These are phyloP conservation scores for Beverwykella pulmonaria DNA, from an alignment of 495 filamentous ascomycete species.

Conservation along the genomic window DNA sequence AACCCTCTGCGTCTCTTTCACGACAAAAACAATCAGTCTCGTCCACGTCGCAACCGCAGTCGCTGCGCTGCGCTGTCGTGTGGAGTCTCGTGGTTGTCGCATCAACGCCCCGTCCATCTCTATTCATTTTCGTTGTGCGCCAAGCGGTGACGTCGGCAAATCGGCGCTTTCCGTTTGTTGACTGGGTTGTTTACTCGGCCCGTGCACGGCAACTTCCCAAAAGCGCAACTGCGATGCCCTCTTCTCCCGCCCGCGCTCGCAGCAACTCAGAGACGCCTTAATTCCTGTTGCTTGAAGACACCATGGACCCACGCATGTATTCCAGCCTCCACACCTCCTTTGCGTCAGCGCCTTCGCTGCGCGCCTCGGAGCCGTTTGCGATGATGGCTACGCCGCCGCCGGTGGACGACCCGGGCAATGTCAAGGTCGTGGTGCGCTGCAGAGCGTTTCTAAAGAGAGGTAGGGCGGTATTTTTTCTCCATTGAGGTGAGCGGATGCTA, in stretches of 20 bases:
- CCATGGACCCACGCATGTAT: constrained; percentile 61
- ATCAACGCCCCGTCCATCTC: background rate
- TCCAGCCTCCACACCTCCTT: constrained; percentile 58
- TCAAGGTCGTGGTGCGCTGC: constrained; percentile 91
- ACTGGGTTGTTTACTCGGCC: background rate
- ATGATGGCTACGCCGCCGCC: constrained; percentile 34
- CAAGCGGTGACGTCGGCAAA: constrained; percentile 1
- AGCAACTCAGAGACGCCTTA: constrained; percentile 38
- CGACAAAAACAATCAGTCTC: background rate
- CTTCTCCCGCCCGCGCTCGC: constrained; percentile 54
- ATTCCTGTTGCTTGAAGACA: constrained; percentile 54
- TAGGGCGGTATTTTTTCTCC: constrained; percentile 45
- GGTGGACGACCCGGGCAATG: constrained; percentile 67
- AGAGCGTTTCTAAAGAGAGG: constrained; percentile 87
- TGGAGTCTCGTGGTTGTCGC: background rate
- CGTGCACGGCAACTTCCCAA: background rate
- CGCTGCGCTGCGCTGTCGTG: background rate
- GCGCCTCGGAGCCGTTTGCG: constrained; percentile 42
- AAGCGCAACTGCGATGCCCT: constrained; percentile 37
- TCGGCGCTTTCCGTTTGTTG: background rate
- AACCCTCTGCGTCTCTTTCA: background rate
- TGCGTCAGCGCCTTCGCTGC: constrained; percentile 50
- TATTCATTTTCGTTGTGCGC: background rate
- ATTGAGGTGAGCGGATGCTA: background rate
- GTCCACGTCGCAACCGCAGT: background rate